Evolutionary conservation across 2,329 filamentous ascomycete genomes (phyloP).

Genomic region (Alternaria viburni): DNA sequence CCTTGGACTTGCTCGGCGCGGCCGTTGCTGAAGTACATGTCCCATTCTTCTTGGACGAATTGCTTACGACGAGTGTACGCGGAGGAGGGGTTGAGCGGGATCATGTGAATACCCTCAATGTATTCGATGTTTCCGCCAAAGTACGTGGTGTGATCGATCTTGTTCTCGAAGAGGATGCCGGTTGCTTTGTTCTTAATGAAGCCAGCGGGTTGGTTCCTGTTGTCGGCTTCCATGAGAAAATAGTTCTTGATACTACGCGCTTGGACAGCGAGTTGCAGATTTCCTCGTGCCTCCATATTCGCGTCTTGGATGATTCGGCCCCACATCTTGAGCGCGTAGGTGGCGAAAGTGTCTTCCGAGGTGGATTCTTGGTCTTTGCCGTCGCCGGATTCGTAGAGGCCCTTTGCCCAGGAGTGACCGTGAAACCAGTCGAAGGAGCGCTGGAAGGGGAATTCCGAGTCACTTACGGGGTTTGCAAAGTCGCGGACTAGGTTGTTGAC

Average conservation of each 20-base stretch:
- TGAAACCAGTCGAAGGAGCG: slow-evolving; percentile 83
- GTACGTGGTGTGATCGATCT: slow-evolving; percentile 88
- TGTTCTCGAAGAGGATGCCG: slow-evolving; percentile 88
- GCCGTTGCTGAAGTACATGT: slow-evolving; percentile 74
- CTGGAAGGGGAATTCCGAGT: slow-evolving; percentile 76
- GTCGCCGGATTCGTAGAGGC: slow-evolving; percentile 74
- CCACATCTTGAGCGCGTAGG: slow-evolving; percentile 95
- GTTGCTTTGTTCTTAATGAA: slow-evolving; percentile 84
- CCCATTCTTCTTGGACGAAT: slow-evolving; percentile 75
- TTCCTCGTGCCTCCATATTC: slow-evolving; percentile 79
- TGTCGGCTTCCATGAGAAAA: slow-evolving; percentile 78
- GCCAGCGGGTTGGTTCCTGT: slow-evolving; percentile 73
- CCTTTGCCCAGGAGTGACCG: slow-evolving; percentile 93
- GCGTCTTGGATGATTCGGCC: slow-evolving; percentile 75
- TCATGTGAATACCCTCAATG: slow-evolving; percentile 81
- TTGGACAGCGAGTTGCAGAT: slow-evolving; percentile 82
- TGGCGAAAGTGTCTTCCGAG: slow-evolving; percentile 89
- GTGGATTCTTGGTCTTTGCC: slow-evolving; percentile 90
- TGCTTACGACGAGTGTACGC: slow-evolving; percentile 70
- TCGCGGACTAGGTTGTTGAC: slow-evolving; percentile 86
- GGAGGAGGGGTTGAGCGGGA: slow-evolving; percentile 75
- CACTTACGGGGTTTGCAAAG: slow-evolving; percentile 75
- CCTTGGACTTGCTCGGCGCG: slow-evolving; percentile 70
- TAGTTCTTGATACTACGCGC: slow-evolving; percentile 77
- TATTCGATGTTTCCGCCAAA: slow-evolving; percentile 75